phyloP scores from a whole-genome alignment of 1,284 basidiomycete genomes.

The Trichosporon sp. region DNA sequence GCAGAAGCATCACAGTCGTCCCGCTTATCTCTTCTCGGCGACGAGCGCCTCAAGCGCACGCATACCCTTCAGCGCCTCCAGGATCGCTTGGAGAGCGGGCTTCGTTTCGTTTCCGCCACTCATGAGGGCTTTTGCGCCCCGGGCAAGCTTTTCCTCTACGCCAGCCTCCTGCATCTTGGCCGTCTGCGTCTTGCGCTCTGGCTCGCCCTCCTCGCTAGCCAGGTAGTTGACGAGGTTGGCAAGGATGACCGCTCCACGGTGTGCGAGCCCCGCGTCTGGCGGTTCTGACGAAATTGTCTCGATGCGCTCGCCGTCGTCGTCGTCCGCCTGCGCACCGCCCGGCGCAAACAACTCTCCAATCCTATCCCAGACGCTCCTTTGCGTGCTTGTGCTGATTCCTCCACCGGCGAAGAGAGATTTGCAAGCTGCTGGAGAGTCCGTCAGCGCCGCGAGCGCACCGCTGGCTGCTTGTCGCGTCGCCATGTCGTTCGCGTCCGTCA shows the following conservation, averaged over 20 bases:
- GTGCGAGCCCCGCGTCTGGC: constrained; percentile 55
- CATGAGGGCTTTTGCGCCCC: neutral
- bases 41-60: neutral
- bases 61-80: neutral
- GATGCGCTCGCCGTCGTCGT: constrained; percentile 34
- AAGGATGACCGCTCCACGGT: constrained; percentile 67
- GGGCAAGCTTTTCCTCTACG: neutral
- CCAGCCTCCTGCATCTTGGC: neutral
- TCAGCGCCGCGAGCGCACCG: constrained; percentile 75
- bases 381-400: constrained; percentile 32
- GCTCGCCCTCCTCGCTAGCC: neutral
- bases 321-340: constrained; percentile 17
- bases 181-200: neutral
- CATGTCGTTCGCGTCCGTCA: constrained; percentile 76
- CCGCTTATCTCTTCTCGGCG: neutral
- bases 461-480: constrained; percentile 76
- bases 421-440: constrained; percentile 59
- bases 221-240: constrained; percentile 55
- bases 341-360: constrained; percentile 57
- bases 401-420: constrained; percentile 50
- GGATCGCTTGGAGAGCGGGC: neutral
- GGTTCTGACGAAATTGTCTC: constrained; percentile 30
- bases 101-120: neutral
- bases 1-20: neutral
- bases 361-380: constrained; percentile 57